Base-by-base conservation (phyloP, 192 early-diverging fungal species). In the Linderina pennispora region DNA sequence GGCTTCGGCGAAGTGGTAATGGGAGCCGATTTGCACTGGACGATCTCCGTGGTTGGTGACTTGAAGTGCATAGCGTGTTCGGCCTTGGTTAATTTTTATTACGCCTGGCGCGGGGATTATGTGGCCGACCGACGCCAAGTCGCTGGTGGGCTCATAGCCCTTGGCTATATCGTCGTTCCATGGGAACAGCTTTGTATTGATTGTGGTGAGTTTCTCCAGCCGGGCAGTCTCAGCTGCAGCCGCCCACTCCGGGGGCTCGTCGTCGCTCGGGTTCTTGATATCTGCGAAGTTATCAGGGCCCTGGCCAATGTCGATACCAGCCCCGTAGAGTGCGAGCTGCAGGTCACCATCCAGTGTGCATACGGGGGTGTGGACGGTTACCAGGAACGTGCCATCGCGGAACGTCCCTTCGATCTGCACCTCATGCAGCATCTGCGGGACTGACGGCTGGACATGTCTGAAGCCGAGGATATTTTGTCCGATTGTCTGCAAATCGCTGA, bases 1-100 rank as follows among this genome's bases (percentile, higher is more conserved):
- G 25, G 86, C 77, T 65, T 98, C 95, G 45, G 94, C 90, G 55
- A 98, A 90, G 53, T 98, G 95, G 65, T 86, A 98, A 71, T 98
- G 95, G 5, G 89, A 92, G 10, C 95, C 95, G 32, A 97, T 83
- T 73, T 96, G 88, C 45, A 98, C 82, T 4, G 95, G 90, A 20
- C 95, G 77, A 60, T 98, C 95, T 1, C 95, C 95, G 43, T 83
- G 80, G 75, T 98, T 98, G 14, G 83, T 90, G 14, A 98, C 91
- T 2, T 69, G 77, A 22, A 98, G 42, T 1, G 72, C 54, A 32
- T 77, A 45, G 4, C 92, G 79, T 48, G 59, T 50, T 18, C 93
- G 77, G 15, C 87, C 88, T 50, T 78, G 71, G 64, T 93, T 94
- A 43, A 98, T 72, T 21, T 65, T 56, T 32, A 98, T 85, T 11